Evolutionary conservation across 176 grass and related monocot species (phyloP), one percentile per base, ranked within the genome.

Genomic region (Oryza meridionalis): DNA sequence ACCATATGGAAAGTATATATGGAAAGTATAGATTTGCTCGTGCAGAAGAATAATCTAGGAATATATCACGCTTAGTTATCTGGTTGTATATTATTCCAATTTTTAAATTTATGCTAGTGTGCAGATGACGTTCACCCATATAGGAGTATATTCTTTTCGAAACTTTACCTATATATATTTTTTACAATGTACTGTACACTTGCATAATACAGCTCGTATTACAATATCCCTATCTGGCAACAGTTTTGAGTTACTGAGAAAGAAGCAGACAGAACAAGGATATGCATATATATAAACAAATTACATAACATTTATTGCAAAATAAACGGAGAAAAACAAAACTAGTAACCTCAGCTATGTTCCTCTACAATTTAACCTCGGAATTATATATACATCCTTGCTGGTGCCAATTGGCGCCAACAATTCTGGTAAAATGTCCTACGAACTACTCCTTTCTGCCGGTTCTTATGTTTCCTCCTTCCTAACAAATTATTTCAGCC

Each of bases 371-470:
- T 27, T 77, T 79, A 83, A 69, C 40, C 69, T 66, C 67, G 53
- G 75, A 14, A 87, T 43, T 43, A 75, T 90, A 86, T 86, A 73
- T 80, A 90, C 84, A 87, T 70, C 69, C 76, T 80, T 79, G 69
- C 49, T 50, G 64, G 68, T 74, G 67, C 62, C 69, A 83, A 86
- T 79, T 83, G 55, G 66, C 25, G 82, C 58, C 32, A 33, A 67
- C 79, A 86, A 74, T 61, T 67, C 63, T 62, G 68, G 22, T 86
- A 82, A 58, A 73, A 73, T 79, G 68, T 24, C 55, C 71, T 71
- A 63, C 17, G 61, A 83, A 19, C 62, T 70, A 68, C 59, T 21
- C 25, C 24, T 49, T 45, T 29, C 33, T n/a, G 59, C 40, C 25
- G 50, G 53, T 29, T 46, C 45, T n/a, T 33, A 62, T 13, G 50